phyloP scores from a whole-genome alignment of 768 basidiomycete species.

The Lentinus brumalis region DNA sequence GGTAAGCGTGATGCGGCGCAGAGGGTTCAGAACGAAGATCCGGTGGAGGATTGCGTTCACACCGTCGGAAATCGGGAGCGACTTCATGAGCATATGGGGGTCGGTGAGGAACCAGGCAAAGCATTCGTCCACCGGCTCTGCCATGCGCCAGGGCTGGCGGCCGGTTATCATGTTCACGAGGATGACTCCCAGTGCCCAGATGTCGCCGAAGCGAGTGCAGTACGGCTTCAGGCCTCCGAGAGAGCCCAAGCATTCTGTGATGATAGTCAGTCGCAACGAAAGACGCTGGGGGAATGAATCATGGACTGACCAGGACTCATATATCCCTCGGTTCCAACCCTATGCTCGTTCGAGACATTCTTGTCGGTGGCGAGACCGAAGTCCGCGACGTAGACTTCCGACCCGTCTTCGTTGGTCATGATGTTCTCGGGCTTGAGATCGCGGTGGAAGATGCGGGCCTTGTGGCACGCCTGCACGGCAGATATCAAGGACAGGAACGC shows the following conservation, averaged over 20 bases:
- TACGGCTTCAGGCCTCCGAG: slow-evolving; percentile 48
- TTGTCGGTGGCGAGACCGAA: slow-evolving; percentile 36
- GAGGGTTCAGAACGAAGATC: slow-evolving; percentile 68
- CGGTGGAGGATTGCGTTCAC: slow-evolving; percentile 49
- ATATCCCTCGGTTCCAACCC: slow-evolving; percentile 26
- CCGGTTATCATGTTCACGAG: slow-evolving; percentile 80
- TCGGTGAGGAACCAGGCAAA: slow-evolving; percentile 49
- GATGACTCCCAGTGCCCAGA: slow-evolving; percentile 80
- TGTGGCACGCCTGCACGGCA: slow-evolving; percentile 53
- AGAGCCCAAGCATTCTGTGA: slow-evolving; percentile 36
- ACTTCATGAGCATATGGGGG: slow-evolving; percentile 55
- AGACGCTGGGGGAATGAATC: background rate
- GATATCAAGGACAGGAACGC: slow-evolving; percentile 54
- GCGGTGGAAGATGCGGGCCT: slow-evolving; percentile 76
- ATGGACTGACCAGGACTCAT: slow-evolving; percentile 27
- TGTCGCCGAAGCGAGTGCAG: slow-evolving; percentile 64
- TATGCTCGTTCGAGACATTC: slow-evolving; percentile 18
- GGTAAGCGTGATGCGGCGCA: slow-evolving; percentile 57
- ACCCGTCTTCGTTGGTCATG: slow-evolving; percentile 50
- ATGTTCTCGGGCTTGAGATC: slow-evolving; percentile 99
- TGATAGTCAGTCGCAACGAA: background rate
- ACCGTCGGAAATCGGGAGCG: slow-evolving; percentile 52
- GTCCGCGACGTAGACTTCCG: slow-evolving; percentile 47
- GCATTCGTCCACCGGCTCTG: slow-evolving; percentile 48
- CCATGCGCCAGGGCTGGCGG: slow-evolving; percentile 54